Percentiles rank a stretch among this genome's conserved stretches.
These are phyloP conservation scores for Citrullus colocynthis DNA, from an alignment of 306 rosid genomes.

Conservation along the genomic window DNA sequence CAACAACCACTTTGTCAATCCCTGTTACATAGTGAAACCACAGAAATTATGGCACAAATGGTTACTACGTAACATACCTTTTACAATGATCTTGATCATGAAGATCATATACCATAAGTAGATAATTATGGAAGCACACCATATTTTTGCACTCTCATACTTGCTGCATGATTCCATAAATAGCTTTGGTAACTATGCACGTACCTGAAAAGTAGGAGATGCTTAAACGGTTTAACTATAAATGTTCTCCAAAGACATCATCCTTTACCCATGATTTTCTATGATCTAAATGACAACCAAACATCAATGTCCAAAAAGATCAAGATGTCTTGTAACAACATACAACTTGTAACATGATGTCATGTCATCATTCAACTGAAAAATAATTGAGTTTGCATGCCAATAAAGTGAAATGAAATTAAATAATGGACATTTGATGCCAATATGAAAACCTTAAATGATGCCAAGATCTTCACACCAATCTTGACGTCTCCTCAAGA, in stretches of 20 bases:
- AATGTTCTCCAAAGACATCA: neutral
- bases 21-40: constrained; percentile 39
- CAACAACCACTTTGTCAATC: constrained; percentile 52
- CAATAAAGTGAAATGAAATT: neutral
- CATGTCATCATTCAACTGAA: neutral
- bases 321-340: neutral
- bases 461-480: neutral
- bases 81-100: neutral
- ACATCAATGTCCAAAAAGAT: neutral
- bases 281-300: neutral
- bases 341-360: neutral
- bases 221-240: neutral
- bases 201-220: constrained; percentile 40
- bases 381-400: neutral
- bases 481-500: neutral
- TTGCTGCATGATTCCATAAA: constrained; percentile 92
- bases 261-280: neutral
- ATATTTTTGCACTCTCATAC: constrained; percentile 73
- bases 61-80: neutral
- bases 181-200: constrained; percentile 96
- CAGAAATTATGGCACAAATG: neutral
- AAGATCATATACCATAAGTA: neutral
- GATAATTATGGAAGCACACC: constrained; percentile 37
- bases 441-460: too few species aligned
- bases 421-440: too few species aligned